Evolutionary conservation across 2,329 filamentous ascomycete genomes (phyloP).

Genomic region (Leptographium galeiforme): DNA sequence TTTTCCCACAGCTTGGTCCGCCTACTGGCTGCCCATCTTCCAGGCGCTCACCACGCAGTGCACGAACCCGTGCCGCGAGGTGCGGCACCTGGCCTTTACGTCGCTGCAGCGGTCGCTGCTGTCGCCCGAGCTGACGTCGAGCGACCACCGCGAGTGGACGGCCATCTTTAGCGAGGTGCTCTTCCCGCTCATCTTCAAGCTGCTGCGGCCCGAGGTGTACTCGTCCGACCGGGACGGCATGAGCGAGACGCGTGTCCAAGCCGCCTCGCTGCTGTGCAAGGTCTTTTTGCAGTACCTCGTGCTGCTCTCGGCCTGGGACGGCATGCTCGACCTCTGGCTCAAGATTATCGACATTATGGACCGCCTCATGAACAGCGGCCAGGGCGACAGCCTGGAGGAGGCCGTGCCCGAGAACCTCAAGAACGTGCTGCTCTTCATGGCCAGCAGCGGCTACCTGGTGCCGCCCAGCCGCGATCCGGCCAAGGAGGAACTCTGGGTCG

Average conservation of each 20-base stretch:
- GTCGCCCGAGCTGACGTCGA: constrained; percentile 70
- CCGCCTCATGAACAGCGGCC: constrained; percentile 87
- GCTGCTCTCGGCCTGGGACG: constrained; percentile 69
- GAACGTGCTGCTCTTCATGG: constrained; percentile 92
- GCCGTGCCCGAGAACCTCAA: constrained; percentile 91
- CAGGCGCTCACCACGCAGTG: constrained; percentile 79
- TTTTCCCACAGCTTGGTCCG: constrained; percentile 62
- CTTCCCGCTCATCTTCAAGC: constrained; percentile 74
- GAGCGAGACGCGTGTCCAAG: constrained; percentile 88
- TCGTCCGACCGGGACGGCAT: constrained; percentile 83
- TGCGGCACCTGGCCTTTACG: constrained; percentile 77
- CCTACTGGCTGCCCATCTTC: constrained; percentile 95
- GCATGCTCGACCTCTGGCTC: constrained; percentile 83
- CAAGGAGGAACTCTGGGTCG: constrained; percentile 44
- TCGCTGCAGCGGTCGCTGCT: constrained; percentile 76
- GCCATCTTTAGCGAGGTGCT: constrained; percentile 89
- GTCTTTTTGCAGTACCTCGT: constrained; percentile 92
- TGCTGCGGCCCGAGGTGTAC: constrained; percentile 91
- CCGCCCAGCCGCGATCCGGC: constrained; percentile 46
- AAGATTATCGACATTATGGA: constrained; percentile 92
- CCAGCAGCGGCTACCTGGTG: constrained; percentile 71
- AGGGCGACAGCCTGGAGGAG: constrained; percentile 83
- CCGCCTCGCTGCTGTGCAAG: constrained; percentile 81
- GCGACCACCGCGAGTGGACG: constrained; percentile 81
- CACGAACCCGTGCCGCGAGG: constrained; percentile 85